Percentiles rank a stretch among this genome's conserved stretches.
phyloP scores from a whole-genome alignment of 306 rosid species.

The Boehmeria nivea region DNA sequence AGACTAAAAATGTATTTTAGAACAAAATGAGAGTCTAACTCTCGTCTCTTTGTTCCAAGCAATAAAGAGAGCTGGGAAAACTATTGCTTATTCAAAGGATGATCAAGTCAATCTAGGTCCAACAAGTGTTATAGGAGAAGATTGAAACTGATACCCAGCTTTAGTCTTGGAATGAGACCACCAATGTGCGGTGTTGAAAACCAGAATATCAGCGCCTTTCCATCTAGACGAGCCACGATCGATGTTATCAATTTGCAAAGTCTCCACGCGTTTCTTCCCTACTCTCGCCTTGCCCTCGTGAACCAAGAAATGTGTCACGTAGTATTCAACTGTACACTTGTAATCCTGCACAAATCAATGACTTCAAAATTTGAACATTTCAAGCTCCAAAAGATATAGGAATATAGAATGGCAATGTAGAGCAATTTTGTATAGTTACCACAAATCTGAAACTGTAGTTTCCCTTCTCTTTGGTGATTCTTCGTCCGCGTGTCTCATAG shows the following conservation, averaged over 20 bases:
- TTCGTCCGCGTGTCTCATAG: slow-evolving; percentile 68
- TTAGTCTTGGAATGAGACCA: slow-evolving; percentile 93
- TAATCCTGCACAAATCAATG: slow-evolving; percentile 51
- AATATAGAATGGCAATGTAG: slow-evolving; percentile 4
- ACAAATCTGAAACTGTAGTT: slow-evolving; percentile 76
- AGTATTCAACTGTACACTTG: slow-evolving; percentile 78
- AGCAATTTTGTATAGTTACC: slow-evolving; percentile 43
- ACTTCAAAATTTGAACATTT: slow-evolving; percentile 8
- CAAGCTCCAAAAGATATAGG: slow-evolving; percentile 1
- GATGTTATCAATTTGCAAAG: slow-evolving; percentile 67
- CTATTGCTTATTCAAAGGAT: not conserved
- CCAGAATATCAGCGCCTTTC: slow-evolving; percentile 84
- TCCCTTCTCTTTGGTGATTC: slow-evolving; percentile 76
- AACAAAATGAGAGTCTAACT: not conserved
- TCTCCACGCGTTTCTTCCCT: slow-evolving; percentile 62
- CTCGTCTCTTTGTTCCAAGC: not conserved
- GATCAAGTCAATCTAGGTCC: slow-evolving; percentile 12
- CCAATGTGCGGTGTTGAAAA: slow-evolving; percentile 96
- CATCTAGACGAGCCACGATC: slow-evolving; percentile 88
- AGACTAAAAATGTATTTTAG: not conserved
- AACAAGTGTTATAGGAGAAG: slow-evolving; percentile 12
- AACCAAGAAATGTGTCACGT: slow-evolving; percentile 73
- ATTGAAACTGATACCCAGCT: slow-evolving; percentile 62
- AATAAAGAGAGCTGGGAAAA: not conserved
- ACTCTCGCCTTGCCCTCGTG: slow-evolving; percentile 79